Conservation (phyloP, 2,329 filamentous ascomycete genomes). For the Phyllosticta citrichinensis region DNA sequence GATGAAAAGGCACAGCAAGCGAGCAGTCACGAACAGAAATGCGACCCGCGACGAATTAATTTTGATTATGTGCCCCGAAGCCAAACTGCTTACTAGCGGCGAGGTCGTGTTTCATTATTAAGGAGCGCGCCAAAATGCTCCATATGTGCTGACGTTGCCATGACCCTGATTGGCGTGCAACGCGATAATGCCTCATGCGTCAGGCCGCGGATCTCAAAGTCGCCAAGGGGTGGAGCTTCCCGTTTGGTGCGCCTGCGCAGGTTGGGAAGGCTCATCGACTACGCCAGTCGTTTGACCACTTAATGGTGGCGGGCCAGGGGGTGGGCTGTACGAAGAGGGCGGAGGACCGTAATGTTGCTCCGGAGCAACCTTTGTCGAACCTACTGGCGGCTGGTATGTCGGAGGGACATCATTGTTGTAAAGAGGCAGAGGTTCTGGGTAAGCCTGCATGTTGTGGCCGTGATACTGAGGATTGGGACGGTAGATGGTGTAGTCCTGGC, state of each 20-base stretch:
- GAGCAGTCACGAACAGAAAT: neutral
- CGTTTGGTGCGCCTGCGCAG: slow-evolving; percentile 6
- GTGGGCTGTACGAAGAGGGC: neutral
- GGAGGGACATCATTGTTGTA: slow-evolving; percentile 28
- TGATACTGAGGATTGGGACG: slow-evolving; percentile 6
- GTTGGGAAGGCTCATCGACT: neutral
- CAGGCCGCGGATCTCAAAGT: neutral
- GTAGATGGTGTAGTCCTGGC: slow-evolving; percentile 27
- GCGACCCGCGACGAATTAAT: neutral
- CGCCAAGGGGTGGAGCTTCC: slow-evolving; percentile 6
- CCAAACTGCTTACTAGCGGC: neutral
- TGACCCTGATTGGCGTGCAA: neutral
- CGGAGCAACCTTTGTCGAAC: slow-evolving; percentile 21
- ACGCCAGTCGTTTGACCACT: slow-evolving; percentile 1
- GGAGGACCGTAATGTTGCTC: slow-evolving; percentile 15
- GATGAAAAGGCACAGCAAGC: neutral
- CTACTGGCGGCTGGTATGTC: slow-evolving; percentile 21
- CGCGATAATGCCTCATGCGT: neutral
- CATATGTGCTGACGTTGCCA: neutral
- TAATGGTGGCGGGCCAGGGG: slow-evolving; percentile 2
- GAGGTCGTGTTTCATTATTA: neutral
- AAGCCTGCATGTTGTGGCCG: neutral
- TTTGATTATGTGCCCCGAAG: neutral
- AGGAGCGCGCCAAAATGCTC: neutral
- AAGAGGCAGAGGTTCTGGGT: slow-evolving; percentile 19